phyloP scores from a whole-genome alignment of 2,329 filamentous ascomycete species.

The Colletotrichum sp. region DNA sequence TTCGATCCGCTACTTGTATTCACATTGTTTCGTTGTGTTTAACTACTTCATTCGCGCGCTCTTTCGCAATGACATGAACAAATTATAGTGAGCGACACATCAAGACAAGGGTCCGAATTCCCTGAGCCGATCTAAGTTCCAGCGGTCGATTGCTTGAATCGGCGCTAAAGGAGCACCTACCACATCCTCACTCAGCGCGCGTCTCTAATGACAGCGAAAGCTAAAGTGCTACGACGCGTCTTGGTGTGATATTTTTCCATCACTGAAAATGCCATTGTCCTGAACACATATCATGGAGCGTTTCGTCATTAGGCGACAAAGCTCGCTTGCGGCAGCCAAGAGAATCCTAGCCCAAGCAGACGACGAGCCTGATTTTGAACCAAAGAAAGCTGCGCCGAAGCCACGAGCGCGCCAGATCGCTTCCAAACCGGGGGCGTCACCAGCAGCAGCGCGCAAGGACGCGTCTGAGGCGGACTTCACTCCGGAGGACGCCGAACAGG shows the following conservation, averaged over 20 bases:
- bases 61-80: background rate
- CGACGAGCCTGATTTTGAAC: slow-evolving; percentile 2
- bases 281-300: background rate
- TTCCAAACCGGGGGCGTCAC: background rate
- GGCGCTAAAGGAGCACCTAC: background rate
- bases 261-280: background rate
- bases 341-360: slow-evolving; percentile 9
- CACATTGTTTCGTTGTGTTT: too few species aligned
- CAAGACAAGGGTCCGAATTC: background rate
- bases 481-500: background rate
- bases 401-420: background rate
- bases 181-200: background rate
- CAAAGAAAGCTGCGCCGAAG: background rate
- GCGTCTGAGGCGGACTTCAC: slow-evolving; percentile 14
- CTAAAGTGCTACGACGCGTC: background rate
- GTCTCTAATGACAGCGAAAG: background rate
- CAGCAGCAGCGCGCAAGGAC: slow-evolving; percentile 2
- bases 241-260: background rate
- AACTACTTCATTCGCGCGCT: background rate
- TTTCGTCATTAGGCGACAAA: slow-evolving; percentile 2
- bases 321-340: slow-evolving; percentile 18
- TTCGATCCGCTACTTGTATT: too few species aligned
- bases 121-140: background rate
- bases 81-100: background rate
- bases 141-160: background rate